These are phyloP conservation scores for Boletellus ananiceps DNA, from an alignment of 768 basidiomycete species.

Conservation along the genomic window DNA sequence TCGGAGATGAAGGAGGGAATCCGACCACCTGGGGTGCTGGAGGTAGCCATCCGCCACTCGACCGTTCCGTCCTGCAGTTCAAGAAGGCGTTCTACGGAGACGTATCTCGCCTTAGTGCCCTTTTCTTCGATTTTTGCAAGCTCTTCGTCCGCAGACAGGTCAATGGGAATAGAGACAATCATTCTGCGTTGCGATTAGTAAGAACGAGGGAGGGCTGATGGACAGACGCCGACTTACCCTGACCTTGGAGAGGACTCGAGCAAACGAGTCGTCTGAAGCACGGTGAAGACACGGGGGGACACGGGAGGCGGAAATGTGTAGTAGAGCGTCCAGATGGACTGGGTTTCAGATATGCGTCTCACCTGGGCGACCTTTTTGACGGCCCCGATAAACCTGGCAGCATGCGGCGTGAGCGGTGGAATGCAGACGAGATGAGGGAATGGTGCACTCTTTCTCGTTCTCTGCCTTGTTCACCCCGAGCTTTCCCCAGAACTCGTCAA, in stretches of 20 bases:
- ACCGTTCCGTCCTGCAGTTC: conserved; percentile 60
- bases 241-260: conserved; percentile 46
- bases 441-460: conserved; percentile 62
- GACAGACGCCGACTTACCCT: conserved; percentile 43
- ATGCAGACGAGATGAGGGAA: neutral
- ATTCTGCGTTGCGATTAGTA: conserved; percentile 17
- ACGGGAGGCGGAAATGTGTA: conserved; percentile 71
- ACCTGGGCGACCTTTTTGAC: conserved; percentile 61
- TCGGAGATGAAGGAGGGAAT: conserved; percentile 66
- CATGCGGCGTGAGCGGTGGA: neutral
- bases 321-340: conserved; percentile 65
- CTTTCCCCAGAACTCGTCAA: conserved; percentile 70
- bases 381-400: conserved; percentile 56
- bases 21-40: conserved; percentile 63
- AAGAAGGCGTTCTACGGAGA: conserved; percentile 59
- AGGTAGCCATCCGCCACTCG: conserved; percentile 81
- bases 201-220: neutral
- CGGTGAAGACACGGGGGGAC: conserved; percentile 73
- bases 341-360: conserved; percentile 58
- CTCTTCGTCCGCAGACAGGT: conserved; percentile 54
- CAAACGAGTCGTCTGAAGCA: conserved; percentile 59
- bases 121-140: conserved; percentile 59
- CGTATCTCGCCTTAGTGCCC: conserved; percentile 63
- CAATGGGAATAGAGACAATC: conserved; percentile 62
- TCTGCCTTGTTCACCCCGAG: conserved; percentile 60